These are phyloP conservation scores for Ophiostoma sp. DNA, from an alignment of 2,329 filamentous ascomycete genomes.

Conservation along the genomic window DNA sequence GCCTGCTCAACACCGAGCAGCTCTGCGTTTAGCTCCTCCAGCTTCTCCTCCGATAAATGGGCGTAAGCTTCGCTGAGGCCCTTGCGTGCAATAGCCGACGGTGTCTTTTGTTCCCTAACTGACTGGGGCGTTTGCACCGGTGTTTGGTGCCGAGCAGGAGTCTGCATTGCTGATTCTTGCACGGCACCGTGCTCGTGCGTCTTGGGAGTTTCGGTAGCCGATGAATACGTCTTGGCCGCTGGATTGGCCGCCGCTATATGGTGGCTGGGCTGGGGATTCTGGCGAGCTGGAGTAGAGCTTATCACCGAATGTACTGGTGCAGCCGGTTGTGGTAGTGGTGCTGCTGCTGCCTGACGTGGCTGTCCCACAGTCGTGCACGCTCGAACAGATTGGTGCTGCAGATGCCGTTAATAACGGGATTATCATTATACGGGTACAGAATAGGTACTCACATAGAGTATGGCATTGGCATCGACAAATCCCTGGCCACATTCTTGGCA, in stretches of 20 bases:
- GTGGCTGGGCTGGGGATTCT: too few relatives aligned
- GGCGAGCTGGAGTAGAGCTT: too few relatives aligned
- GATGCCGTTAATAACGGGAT: neutral
- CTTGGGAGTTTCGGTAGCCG: neutral
- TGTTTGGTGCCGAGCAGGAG: neutral
- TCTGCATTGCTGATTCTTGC: neutral
- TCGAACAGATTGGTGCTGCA: too few relatives aligned
- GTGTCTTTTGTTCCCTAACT: neutral
- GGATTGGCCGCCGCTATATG: neutral
- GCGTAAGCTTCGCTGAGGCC: conserved; percentile 38
- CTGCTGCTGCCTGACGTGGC: too few relatives aligned
- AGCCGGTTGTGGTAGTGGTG: too few relatives aligned
- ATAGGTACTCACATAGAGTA: neutral
- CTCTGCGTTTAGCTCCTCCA: conserved; percentile 35
- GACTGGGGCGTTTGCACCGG: conserved; percentile 15
- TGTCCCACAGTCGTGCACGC: too few relatives aligned
- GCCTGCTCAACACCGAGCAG: conserved; percentile 35
- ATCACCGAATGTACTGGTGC: too few relatives aligned
- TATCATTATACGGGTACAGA: too few relatives aligned
- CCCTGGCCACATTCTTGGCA: conserved; percentile 44
- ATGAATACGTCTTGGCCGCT: neutral
- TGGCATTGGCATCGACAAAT: conserved; percentile 35
- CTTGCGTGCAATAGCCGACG: neutral
- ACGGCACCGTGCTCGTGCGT: neutral
- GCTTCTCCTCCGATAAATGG: conserved; percentile 37